phyloP scores from a whole-genome alignment of 345 rosid species.

The Boechera retrofracta region DNA sequence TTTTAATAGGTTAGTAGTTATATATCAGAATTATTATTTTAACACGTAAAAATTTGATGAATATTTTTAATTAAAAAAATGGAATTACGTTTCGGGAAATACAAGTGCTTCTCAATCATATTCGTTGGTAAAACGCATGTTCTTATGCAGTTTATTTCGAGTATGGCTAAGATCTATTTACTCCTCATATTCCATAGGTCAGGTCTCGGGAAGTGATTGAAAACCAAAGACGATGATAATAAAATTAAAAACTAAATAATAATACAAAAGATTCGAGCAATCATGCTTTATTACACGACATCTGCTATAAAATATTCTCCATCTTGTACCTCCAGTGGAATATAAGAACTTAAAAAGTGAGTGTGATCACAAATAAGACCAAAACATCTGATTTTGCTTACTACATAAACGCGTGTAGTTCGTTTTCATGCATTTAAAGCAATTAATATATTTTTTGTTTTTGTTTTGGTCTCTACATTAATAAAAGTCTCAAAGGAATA shows the following conservation, averaged over 20 bases:
- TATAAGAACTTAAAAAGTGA: background rate
- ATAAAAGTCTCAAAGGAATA: conserved; percentile 28
- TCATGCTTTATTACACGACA: background rate
- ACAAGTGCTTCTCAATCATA: too few species aligned
- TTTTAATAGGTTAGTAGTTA: too few species aligned
- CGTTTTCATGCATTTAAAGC: conserved; percentile 28
- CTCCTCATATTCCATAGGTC: too few species aligned
- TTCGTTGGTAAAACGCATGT: too few species aligned
- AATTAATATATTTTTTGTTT: background rate
- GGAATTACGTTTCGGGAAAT: too few species aligned
- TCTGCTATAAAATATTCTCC: background rate
- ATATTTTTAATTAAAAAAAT: too few species aligned
- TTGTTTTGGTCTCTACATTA: background rate
- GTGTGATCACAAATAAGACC: background rate
- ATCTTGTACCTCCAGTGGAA: background rate
- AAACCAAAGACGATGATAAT: background rate
- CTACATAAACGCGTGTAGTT: conserved; percentile 27
- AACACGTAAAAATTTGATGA: too few species aligned
- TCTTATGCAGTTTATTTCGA: too few species aligned
- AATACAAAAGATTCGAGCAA: conserved; percentile 4
- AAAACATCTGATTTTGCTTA: conserved; percentile 17
- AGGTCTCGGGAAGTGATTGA: too few species aligned
- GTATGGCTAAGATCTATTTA: too few species aligned
- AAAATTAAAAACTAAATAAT: background rate
- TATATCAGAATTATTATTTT: too few species aligned